These are phyloP conservation scores for Puccinia triticina DNA, from an alignment of 1,284 basidiomycete genomes.

Conservation along the genomic window DNA sequence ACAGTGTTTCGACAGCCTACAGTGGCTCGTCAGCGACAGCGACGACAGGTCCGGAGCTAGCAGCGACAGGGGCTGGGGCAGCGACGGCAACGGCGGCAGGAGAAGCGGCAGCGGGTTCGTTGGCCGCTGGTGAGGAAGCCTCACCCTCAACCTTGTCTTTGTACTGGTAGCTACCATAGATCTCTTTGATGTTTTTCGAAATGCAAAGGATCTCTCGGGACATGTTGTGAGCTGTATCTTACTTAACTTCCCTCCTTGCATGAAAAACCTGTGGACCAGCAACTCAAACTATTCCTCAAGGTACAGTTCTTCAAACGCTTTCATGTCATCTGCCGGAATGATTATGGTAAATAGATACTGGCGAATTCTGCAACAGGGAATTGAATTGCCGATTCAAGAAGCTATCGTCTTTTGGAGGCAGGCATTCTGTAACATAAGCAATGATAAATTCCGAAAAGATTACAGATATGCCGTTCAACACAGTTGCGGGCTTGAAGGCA, in stretches of 20 bases:
- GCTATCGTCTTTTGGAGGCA: conserved; percentile 91
- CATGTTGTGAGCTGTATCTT: conserved; percentile 84
- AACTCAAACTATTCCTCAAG: too few species aligned
- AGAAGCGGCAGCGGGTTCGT: conserved; percentile 60
- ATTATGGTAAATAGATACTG: too few species aligned
- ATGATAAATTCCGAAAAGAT: conserved; percentile 98
- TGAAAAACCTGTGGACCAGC: too few species aligned
- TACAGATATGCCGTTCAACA: conserved; percentile 98
- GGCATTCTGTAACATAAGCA: conserved; percentile 75
- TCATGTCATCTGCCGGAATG: too few species aligned
- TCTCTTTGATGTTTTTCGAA: too few species aligned
- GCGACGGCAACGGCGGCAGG: conserved; percentile 59
- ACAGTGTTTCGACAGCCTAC: conserved; percentile 86
- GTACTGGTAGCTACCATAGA: too few species aligned
- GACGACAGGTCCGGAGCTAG: conserved; percentile 65
- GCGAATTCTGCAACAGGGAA: conserved; percentile 66
- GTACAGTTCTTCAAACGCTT: too few species aligned
- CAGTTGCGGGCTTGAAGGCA: conserved; percentile 90
- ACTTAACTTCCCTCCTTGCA: conserved; percentile 76
- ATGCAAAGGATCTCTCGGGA: too few species aligned
- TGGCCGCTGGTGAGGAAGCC: too few species aligned
- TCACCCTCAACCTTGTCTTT: too few species aligned
- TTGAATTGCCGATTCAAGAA: conserved; percentile 93
- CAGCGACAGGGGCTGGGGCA: conserved; percentile 62
- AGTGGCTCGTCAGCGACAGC: conserved; percentile 85